Evolutionary conservation across 768 basidiomycete species (phyloP), one percentile per base, ranked within the genome.

Genomic region (Lyophyllum semitale): DNA sequence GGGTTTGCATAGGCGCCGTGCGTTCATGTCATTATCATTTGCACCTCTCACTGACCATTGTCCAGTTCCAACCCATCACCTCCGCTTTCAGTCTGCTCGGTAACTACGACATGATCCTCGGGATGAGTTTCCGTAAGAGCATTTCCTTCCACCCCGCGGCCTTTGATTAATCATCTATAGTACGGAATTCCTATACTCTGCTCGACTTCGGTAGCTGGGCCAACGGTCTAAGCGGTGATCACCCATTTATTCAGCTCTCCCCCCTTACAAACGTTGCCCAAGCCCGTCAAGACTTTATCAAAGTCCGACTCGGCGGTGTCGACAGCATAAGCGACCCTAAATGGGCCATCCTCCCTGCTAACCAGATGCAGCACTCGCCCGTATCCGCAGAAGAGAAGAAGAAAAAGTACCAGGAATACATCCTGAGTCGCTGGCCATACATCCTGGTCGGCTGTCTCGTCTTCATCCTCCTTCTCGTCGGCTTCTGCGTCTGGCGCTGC

Each of bases 1-100:
- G 77, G 51, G 78, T 81, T 1, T 92, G 89, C 67, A 75, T 86
- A 52, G 89, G 90, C 15, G 74, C 87, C 48, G 88, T 90, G 65
- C 66, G 86, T 25, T 49, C 25, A 38, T 42, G 23, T 20, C 27
- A 18, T 43, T 17, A 4, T 22, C 11, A 37, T 29, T 22, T 27
- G 55, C 45, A 17, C 0, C 18, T 9, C 8, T 27, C 26, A 38
- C 25, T 27, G 54, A 66, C 44, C 68, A n/a, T 20, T 26, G 12
- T 54, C 33, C 60, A 90, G 83, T 93, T 90, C 77, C 91, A 93
- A 77, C 91, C 90, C 2, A 89, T 91, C 59, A 89, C 89, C 13
- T 82, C 84, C 3, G 88, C 89, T 4, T 90, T 91, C 72, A 86
- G 87, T 73, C 59, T 90, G 38, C 79, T 89, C 25, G 87, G 89